Conservation (phyloP, 805 yeast species). For the Ogataea methylovora region DNA sequence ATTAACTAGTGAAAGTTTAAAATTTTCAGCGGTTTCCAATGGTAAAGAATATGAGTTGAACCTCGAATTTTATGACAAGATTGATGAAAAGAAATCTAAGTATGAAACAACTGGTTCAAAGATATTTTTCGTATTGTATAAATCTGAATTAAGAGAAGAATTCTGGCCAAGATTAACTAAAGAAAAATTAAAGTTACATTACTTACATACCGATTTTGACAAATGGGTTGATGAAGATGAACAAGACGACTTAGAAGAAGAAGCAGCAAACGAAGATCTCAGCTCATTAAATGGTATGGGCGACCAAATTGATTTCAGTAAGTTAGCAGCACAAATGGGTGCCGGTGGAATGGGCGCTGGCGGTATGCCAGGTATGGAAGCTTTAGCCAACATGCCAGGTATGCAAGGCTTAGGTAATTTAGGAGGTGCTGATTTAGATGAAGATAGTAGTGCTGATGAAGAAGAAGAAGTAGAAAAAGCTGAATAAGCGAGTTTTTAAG, state of each 20-base stretch:
- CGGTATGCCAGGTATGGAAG: conserved; percentile 27
- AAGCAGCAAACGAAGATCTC: conserved; percentile 20
- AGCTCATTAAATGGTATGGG: conserved; percentile 15
- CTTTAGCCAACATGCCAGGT: conserved; percentile 16
- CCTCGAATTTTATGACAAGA: conserved; percentile 69
- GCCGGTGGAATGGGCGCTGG: conserved; percentile 25
- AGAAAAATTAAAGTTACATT: conserved; percentile 71
- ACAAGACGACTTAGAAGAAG: conserved; percentile 65
- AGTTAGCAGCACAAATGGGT: conserved; percentile 39
- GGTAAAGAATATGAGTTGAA: conserved; percentile 54
- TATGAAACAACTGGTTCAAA: conserved; percentile 58
- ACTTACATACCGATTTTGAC: conserved; percentile 90
- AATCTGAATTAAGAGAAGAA: conserved; percentile 61
- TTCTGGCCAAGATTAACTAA: conserved; percentile 95
- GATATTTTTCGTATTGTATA: conserved; percentile 56
- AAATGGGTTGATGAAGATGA: conserved; percentile 99
- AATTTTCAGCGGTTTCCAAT: conserved; percentile 40
- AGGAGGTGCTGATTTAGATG: conserved; percentile 8
- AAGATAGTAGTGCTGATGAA: conserved; percentile 14
- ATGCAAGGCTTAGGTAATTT: neutral
- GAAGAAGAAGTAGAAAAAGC: conserved; percentile 1
- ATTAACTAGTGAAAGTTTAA: conserved; percentile 47
- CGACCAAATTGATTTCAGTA: conserved; percentile 20
- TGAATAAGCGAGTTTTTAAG: neutral
- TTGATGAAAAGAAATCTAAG: conserved; percentile 58